Evolutionary conservation across 1,284 basidiomycete species (phyloP).

Genomic region (Xerocomus nothofagi): DNA sequence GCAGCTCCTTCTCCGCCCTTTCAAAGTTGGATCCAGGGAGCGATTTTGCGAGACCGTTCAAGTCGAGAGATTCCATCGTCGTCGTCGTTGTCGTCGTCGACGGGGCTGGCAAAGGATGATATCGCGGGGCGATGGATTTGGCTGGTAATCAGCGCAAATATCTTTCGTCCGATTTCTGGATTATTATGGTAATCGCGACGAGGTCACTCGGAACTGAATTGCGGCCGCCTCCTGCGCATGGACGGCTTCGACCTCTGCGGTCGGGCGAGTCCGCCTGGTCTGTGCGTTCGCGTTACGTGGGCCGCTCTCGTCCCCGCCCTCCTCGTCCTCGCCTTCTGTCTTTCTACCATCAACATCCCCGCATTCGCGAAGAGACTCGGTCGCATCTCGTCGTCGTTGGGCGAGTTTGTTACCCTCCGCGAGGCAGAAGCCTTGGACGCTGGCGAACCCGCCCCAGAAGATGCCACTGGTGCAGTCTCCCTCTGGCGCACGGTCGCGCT

Average conservation of each 20-base stretch:
- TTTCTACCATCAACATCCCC: constrained; percentile 43
- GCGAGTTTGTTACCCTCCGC: constrained; percentile 43
- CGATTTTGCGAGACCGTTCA: constrained; percentile 72
- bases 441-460: background rate
- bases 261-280: constrained; percentile 41
- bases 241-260: constrained; percentile 28
- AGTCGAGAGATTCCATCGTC: constrained; percentile 66
- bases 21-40: constrained; percentile 60
- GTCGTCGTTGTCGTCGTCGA: constrained; percentile 17
- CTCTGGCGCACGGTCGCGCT: constrained; percentile 60
- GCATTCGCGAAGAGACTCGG: constrained; percentile 15
- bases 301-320: constrained; percentile 49
- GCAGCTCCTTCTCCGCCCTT: constrained; percentile 72
- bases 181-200: background rate
- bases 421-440: constrained; percentile 47
- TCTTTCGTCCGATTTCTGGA: background rate
- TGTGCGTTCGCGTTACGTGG: constrained; percentile 63
- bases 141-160: constrained; percentile 9
- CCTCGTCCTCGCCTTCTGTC: constrained; percentile 46
- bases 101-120: background rate
- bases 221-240: constrained; percentile 3
- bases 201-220: no score
- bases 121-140: constrained; percentile 1
- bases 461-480: constrained; percentile 31
- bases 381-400: constrained; percentile 31